These are phyloP conservation scores for Austroboletus niveus DNA, from an alignment of 1,284 basidiomycete species.

Conservation along the genomic window DNA sequence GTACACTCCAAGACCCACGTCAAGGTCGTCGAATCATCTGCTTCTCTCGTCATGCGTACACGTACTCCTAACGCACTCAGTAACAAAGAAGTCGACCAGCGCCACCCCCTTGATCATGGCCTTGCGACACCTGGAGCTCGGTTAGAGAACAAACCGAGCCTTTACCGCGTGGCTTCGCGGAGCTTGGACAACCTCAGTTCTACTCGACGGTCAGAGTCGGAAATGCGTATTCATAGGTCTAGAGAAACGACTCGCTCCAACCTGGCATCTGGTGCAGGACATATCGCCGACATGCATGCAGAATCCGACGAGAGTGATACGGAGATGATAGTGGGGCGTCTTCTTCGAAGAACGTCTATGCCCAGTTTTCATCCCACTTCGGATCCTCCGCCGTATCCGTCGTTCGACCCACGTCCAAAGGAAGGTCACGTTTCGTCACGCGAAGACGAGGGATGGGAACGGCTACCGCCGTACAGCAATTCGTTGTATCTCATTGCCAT, in stretches of 20 bases:
- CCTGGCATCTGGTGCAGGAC: constrained; percentile 12
- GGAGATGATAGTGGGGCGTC: constrained; percentile 23
- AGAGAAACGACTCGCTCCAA: constrained; percentile 15
- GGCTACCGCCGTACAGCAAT: constrained; percentile 83
- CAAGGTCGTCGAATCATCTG: constrained; percentile 8
- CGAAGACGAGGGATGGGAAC: constrained; percentile 70
- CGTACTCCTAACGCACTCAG: constrained; percentile 16
- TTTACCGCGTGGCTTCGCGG: constrained; percentile 44
- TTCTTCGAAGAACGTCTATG: constrained; percentile 33
- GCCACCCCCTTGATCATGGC: constrained; percentile 3
- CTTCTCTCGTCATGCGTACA: constrained; percentile 9
- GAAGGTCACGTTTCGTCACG: constrained; percentile 13
- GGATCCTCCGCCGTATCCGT: constrained; percentile 36
- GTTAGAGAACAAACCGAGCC: constrained; percentile 25
- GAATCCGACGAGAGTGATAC: constrained; percentile 26
- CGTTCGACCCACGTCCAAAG: constrained; percentile 27
- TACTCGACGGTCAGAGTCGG: constrained; percentile 22
- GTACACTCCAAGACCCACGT: constrained; percentile 22
- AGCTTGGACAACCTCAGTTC: constrained; percentile 42
- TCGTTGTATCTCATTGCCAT: constrained; percentile 80
- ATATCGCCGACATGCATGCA: constrained; percentile 7
- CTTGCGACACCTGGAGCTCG: constrained; percentile 4
- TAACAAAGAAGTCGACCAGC: constrained; percentile 1
- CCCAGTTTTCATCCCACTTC: constrained; percentile 33
- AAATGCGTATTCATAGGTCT: constrained; percentile 7